Base-by-base conservation (phyloP, 1,284 basidiomycete species). In the Meripilus lineatus region DNA sequence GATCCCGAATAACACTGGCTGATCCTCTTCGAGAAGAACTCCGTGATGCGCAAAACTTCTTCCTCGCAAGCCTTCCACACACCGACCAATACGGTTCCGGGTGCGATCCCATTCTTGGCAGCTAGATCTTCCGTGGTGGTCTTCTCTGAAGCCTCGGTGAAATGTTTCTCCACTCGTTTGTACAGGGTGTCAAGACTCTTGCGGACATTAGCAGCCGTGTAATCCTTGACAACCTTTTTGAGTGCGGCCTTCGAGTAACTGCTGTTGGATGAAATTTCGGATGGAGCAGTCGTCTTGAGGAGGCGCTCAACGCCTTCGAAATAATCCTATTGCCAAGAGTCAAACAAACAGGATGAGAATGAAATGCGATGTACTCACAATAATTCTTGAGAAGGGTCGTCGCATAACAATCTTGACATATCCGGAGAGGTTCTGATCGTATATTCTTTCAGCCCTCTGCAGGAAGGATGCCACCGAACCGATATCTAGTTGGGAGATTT, bases 151-250 rank as follows among this genome's bases (percentile, higher is more conserved):
- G 78, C 77, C 55, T 92, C 88, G 3, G 82, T 82, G 61, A 97
- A 98, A 61, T 98, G 95, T 64, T 99, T 99, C 63, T 93, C 91
- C 21, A 99, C 91, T 6, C 95, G 81, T 59, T 91, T 91, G 59
- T 84, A 88, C 34, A 99, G 73, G 7, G 81, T 79, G 49, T 98
- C 95, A 38, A 97, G 72, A 50, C 82, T 70, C 59, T 86, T 96
- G 28, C 90, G 82, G 22, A 97, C 70, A 60, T 99, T 95, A 63
- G 96, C 98, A 24, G 79, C 69, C 44, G 79, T 84, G 58, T 83
- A 86, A 54, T 97, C 93, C 58, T 91, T 93, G 40, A 92, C 67
- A 7, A 92, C 76, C 59, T 92, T 91, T 61, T 92, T 93, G 25
- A 93, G 69, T 0, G 86, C 70, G 0, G 81, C 78, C 53, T 85